Evolutionary conservation across 2,329 filamentous ascomycete species (phyloP).

Genomic region (Phaeosphaeriaceae sp.): DNA sequence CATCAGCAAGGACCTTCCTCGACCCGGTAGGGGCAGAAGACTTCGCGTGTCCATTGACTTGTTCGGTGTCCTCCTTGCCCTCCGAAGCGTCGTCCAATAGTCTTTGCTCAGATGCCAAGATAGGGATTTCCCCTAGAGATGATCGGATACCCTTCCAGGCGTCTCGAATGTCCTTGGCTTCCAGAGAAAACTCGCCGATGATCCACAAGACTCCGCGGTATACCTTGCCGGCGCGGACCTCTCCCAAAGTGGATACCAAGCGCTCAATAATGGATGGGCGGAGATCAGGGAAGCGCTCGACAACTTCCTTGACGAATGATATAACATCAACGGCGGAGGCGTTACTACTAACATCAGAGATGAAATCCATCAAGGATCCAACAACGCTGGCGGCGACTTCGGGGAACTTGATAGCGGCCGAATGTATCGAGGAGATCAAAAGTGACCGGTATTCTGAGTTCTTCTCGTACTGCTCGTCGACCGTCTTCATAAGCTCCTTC

Average conservation of each 20-base stretch:
- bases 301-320: constrained; percentile 97
- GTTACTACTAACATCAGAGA: constrained; percentile 98
- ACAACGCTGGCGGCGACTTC: constrained; percentile 97
- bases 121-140: constrained; percentile 95
- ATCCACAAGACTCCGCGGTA: constrained; percentile 98
- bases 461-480: constrained; percentile 98
- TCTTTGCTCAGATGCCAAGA: constrained; percentile 91
- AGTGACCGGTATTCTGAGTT: constrained; percentile 70
- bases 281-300: constrained; percentile 94
- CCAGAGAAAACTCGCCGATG: constrained; percentile 93
- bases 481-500: constrained; percentile 96
- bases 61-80: constrained; percentile 66
- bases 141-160: constrained; percentile 96
- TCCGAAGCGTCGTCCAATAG: constrained; percentile 79
- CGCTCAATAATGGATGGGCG: constrained; percentile 86
- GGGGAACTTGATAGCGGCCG: constrained; percentile 98
- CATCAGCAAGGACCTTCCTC: constrained; percentile 90
- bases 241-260: constrained; percentile 86
- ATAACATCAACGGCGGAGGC: constrained; percentile 97
- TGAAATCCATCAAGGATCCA: constrained; percentile 97
- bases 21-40: constrained; percentile 80
- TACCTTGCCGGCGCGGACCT: constrained; percentile 95
- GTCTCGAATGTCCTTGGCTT: constrained; percentile 91
- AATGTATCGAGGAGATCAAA: constrained; percentile 95
- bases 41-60: constrained; percentile 83